Evolutionary conservation across 2,329 filamentous ascomycete genomes (phyloP).

Genomic region (Neophaeococcomyces mojaviensis): DNA sequence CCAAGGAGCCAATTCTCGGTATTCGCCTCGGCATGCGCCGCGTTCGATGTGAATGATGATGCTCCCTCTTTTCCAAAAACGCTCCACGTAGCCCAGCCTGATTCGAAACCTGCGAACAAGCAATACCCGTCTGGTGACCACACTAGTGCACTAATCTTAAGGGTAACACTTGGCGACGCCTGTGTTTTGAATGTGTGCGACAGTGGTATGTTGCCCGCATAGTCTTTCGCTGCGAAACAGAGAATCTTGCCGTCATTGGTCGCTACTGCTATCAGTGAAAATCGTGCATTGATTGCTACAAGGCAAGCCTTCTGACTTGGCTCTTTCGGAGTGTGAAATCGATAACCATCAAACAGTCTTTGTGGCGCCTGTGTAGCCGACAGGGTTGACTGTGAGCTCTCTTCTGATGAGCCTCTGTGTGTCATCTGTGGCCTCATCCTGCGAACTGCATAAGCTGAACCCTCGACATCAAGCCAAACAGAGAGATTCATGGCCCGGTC

Average conservation of each 20-base stretch:
- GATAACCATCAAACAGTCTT: constrained; percentile 79
- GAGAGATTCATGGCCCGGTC: constrained; percentile 94
- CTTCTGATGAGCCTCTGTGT: constrained; percentile 23
- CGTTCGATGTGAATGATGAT: constrained; percentile 70
- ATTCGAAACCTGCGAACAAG: constrained; percentile 84
- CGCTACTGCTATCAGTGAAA: constrained; percentile 84
- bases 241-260: constrained; percentile 71
- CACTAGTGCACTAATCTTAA: constrained; percentile 62
- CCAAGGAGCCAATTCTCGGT: constrained; percentile 79
- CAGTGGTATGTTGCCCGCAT: constrained; percentile 80
- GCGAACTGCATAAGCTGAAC: constrained; percentile 85
- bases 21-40: constrained; percentile 56
- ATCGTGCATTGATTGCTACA: constrained; percentile 84
- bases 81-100: constrained; percentile 94
- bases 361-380: constrained; percentile 31
- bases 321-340: constrained; percentile 69
- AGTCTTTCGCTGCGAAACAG: constrained; percentile 90
- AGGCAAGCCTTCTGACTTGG: constrained; percentile 57
- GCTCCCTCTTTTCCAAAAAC: constrained; percentile 89
- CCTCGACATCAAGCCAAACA: constrained; percentile 85
- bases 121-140: constrained; percentile 97
- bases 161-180: constrained; percentile 60
- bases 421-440: constrained; percentile 44
- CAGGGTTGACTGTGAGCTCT: constrained; percentile 33
- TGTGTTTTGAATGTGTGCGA: constrained; percentile 71